phyloP scores from a whole-genome alignment of 1,139 yeast genomes.

The Nakaseomyces uthaithaninus region DNA sequence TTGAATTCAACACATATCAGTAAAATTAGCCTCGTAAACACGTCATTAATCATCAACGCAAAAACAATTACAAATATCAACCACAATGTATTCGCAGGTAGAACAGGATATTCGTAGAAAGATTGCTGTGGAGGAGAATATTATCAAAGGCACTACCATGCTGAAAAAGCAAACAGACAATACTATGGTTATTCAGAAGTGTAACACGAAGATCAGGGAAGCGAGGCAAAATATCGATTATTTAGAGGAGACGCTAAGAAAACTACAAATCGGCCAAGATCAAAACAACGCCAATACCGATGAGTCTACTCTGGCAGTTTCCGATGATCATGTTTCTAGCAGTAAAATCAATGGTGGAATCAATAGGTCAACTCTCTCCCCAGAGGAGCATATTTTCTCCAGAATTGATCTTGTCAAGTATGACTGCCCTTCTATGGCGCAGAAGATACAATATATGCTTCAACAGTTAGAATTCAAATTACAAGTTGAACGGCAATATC shows the following conservation, averaged over 20 bases:
- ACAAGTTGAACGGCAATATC: slow-evolving; percentile 88
- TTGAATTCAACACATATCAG: no score
- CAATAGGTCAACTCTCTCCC: slow-evolving; percentile 26
- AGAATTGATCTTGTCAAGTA: slow-evolving; percentile 78
- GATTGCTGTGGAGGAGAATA: slow-evolving; percentile 79
- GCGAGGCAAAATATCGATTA: slow-evolving; percentile 88
- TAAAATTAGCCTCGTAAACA: no score
- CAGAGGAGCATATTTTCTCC: slow-evolving; percentile 36
- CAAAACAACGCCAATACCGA: slow-evolving; percentile 7
- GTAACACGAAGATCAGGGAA: slow-evolving; percentile 84
- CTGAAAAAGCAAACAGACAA: slow-evolving; percentile 72
- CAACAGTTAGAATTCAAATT: slow-evolving; percentile 89
- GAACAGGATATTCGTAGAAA: slow-evolving; percentile 61
- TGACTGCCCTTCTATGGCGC: slow-evolving; percentile 94
- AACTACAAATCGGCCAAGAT: slow-evolving; percentile 41
- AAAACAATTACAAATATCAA: no score
- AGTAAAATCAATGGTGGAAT: slow-evolving; percentile 18
- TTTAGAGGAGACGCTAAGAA: slow-evolving; percentile 66
- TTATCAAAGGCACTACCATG: slow-evolving; percentile 79
- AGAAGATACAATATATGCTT: slow-evolving; percentile 87
- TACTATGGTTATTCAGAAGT: slow-evolving; percentile 75
- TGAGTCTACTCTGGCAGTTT: slow-evolving; percentile 1
- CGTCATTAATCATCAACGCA: no score
- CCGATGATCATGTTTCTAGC: slow-evolving; percentile 1
- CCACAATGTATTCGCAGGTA: slow-evolving; percentile 19